phyloP scores from a whole-genome alignment of 2,329 filamentous ascomycete species.

The Scytalidium sp. region DNA sequence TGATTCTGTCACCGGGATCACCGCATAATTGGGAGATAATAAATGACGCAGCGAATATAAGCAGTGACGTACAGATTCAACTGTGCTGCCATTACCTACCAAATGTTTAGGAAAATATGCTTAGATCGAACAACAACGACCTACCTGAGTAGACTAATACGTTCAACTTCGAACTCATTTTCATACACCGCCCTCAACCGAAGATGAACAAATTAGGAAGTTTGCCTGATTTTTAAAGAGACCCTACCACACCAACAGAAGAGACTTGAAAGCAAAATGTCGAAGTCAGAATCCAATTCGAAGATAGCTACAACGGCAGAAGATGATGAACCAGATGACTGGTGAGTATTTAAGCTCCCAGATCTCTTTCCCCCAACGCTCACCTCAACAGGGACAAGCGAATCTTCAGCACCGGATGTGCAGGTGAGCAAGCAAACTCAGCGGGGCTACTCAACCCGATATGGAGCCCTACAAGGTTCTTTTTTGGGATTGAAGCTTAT shows the following conservation, averaged over 20 bases:
- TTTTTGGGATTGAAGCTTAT: conserved; percentile 3
- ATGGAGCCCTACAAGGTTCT: background rate
- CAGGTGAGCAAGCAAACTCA: conserved; percentile 72
- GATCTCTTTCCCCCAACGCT: conserved; percentile 12
- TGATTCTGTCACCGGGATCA: conserved; percentile 77
- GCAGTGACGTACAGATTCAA: conserved; percentile 86
- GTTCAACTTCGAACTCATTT: conserved; percentile 67
- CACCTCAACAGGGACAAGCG: conserved; percentile 76
- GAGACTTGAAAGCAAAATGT: conserved; percentile 14
- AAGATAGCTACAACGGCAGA: conserved; percentile 36
- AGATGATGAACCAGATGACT: conserved; percentile 89
- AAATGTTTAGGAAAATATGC: conserved; percentile 1
- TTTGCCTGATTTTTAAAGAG: conserved; percentile 4
- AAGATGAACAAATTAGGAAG: conserved; percentile 10
- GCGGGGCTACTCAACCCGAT: conserved; percentile 4
- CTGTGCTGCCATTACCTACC: conserved; percentile 76
- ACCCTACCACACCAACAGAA: conserved; percentile 10
- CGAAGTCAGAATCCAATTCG: conserved; percentile 25
- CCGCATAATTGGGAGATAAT: conserved; percentile 86
- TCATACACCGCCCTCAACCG: conserved; percentile 21
- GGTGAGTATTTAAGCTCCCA: conserved; percentile 51
- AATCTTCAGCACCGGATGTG: conserved; percentile 94
- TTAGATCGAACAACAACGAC: conserved; percentile 12
- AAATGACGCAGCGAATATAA: conserved; percentile 82
- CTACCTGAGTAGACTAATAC: conserved; percentile 89